Evolutionary conservation across 352 stramenopile species (phyloP).

Genomic region (Detonula confervacea): DNA sequence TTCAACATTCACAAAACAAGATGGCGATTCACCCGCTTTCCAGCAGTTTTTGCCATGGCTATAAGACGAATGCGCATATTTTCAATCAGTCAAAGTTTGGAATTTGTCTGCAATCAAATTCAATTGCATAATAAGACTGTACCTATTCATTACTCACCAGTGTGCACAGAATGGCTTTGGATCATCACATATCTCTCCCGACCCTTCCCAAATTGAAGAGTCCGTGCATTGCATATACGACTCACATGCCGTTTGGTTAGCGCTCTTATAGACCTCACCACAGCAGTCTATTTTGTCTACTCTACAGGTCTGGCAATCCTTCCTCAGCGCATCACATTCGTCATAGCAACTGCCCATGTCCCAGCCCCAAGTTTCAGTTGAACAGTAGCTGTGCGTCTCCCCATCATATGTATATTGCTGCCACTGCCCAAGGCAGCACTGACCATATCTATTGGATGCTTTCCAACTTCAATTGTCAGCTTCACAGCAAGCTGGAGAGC

Average conservation of each 20-base stretch:
- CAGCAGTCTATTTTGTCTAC: neutral
- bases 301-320: neutral
- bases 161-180: neutral
- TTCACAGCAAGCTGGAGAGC: too few relatives aligned
- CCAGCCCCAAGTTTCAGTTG: neutral
- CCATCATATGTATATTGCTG: neutral
- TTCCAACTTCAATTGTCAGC: neutral
- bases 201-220: neutral
- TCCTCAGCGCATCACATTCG: neutral
- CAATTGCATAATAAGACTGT: too few relatives aligned
- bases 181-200: neutral
- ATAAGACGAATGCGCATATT: too few relatives aligned
- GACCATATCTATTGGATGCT: neutral
- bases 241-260: neutral
- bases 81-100: too few relatives aligned
- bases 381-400: neutral
- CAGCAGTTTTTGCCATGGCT: neutral
- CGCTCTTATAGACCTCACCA: neutral
- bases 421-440: neutral
- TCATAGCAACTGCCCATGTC: neutral
- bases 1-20: neutral
- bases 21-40: neutral
- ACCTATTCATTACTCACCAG: too few relatives aligned
- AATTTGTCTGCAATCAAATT: too few relatives aligned
- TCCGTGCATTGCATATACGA: neutral